Conservation (phyloP, 208 protist genomes). For the Crithidia mellificae region DNA sequence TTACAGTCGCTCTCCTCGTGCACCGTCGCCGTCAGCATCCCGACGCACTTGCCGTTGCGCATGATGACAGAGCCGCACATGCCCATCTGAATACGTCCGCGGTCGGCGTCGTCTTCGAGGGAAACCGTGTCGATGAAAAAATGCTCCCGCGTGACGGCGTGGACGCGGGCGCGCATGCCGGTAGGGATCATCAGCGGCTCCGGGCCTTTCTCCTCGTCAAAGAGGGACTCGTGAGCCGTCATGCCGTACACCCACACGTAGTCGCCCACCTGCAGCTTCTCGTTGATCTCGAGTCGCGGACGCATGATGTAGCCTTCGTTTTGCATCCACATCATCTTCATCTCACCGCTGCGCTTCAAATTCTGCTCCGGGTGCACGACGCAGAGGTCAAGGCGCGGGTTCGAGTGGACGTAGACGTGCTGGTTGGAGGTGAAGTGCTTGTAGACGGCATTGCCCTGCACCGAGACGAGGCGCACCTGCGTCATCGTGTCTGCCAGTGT, state of each 20-base stretch:
- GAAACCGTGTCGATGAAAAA: slow-evolving; percentile 88
- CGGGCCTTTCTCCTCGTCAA: slow-evolving; percentile 86
- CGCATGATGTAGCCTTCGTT: slow-evolving; percentile 87
- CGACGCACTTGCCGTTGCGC: slow-evolving; percentile 88
- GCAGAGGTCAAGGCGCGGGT: slow-evolving; percentile 87
- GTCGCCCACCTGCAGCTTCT: slow-evolving; percentile 72
- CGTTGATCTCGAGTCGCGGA: slow-evolving; percentile 79
- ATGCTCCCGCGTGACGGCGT: slow-evolving; percentile 81
- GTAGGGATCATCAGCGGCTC: slow-evolving; percentile 91
- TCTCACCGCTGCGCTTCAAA: slow-evolving; percentile 85
- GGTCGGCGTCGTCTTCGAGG: slow-evolving; percentile 65
- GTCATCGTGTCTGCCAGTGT: slow-evolving; percentile 87
- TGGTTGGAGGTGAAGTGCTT: slow-evolving; percentile 91
- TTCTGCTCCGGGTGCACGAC: slow-evolving; percentile 88
- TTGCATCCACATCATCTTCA: slow-evolving; percentile 94
- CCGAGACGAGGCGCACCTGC: slow-evolving; percentile 76
- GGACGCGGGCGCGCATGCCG: slow-evolving; percentile 77
- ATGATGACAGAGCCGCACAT: slow-evolving; percentile 91
- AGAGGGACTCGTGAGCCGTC: slow-evolving; percentile 85
- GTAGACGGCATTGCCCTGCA: slow-evolving; percentile 83
- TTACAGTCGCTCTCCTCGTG: slow-evolving; percentile 78
- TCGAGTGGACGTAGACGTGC: slow-evolving; percentile 86
- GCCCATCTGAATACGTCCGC: slow-evolving; percentile 80
- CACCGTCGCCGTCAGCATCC: slow-evolving; percentile 91
- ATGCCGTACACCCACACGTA: slow-evolving; percentile 91